Evolutionary conservation across 2,329 filamentous ascomycete genomes (phyloP), one percentile per base, ranked within the genome.

Genomic region (Oidium heveae): DNA sequence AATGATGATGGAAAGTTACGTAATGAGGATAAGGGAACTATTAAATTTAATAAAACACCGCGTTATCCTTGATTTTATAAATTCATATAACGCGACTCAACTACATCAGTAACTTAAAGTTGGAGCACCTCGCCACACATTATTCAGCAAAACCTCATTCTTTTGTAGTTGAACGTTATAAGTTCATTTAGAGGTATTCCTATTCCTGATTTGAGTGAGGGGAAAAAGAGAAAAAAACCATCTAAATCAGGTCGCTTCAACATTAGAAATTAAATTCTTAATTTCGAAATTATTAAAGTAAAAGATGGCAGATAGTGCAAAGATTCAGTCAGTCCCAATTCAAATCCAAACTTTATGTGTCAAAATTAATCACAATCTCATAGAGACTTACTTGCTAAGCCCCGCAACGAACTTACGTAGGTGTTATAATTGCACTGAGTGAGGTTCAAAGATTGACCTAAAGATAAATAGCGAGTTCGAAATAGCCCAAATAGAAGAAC

Each of bases 321-420:
- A 52, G 20, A 52, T 52, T 9, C 49, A 52, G 49, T 37, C 20
- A 18, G 49, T 52, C 22, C 9, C 13, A 13, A 10, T 6, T n/a
- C 7, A 16, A n/a, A 8, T 34, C 18, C 15, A 33, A 8, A 16
- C 9, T 47, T 52, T 16, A 33, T 5, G 52, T 43, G 12, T 18
- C 10, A 3, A 54, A 28, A 13, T 1, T 41, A 50, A 50, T 62
- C 64, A 61, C 64, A 47, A 34, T 2, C 20, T 16, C 57, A 57
- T 67, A 93, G 86, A 70, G 87, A 94, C 69, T 79, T 94, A 64
- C 79, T 93, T 60, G 81, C 77, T 68, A 94, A 94, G 76, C 81
- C 86, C 60, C 85, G 86, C 70, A 79, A 75, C 65, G 88, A 95
- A 67, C 82, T 94, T 70, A 94, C 87, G 86, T 93, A 79, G 63